Conservation (phyloP, 176 grass and related monocot species). For the Panicum miliaceum region DNA sequence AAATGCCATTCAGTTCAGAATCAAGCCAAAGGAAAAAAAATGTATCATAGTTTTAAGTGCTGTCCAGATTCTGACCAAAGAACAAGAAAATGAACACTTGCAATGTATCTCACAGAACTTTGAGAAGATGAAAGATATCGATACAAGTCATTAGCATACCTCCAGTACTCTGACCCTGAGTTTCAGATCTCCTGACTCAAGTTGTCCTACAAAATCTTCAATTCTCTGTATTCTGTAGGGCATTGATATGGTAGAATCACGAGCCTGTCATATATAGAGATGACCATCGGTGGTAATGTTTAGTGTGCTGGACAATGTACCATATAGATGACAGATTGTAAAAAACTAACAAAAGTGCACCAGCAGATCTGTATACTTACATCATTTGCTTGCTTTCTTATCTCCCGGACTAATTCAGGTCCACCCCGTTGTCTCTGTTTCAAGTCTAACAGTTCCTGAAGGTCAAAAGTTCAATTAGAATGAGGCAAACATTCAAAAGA, state of each 20-base stretch:
- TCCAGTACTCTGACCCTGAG: conserved; percentile 96
- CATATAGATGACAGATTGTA: neutral
- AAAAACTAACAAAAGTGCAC: conserved; percentile 16
- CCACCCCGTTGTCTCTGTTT: conserved; percentile 60
- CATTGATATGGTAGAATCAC: conserved; percentile 92
- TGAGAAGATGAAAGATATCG: conserved; percentile 12
- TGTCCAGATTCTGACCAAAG: neutral
- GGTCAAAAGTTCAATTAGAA: conserved; percentile 33
- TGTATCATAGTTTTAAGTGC: neutral
- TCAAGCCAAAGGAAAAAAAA: conserved; percentile 15
- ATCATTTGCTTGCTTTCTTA: conserved; percentile 97
- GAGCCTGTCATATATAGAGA: conserved; percentile 57
- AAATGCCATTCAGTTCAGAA: conserved; percentile 34
- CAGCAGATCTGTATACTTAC: conserved; percentile 50
- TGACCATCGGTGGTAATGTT: conserved; percentile 6
- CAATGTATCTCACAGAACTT: neutral
- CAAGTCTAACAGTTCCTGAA: conserved; percentile 86
- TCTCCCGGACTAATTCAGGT: conserved; percentile 73
- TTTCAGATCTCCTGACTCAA: conserved; percentile 89
- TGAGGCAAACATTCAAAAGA: conserved; percentile 38
- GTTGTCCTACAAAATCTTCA: conserved; percentile 90
- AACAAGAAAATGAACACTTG: neutral
- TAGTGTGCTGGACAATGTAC: neutral
- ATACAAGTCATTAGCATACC: conserved; percentile 52
- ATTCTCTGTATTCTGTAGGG: conserved; percentile 87